These are phyloP conservation scores for Cadophora sp. DNA, from an alignment of 2,329 filamentous ascomycete species.

Conservation along the genomic window DNA sequence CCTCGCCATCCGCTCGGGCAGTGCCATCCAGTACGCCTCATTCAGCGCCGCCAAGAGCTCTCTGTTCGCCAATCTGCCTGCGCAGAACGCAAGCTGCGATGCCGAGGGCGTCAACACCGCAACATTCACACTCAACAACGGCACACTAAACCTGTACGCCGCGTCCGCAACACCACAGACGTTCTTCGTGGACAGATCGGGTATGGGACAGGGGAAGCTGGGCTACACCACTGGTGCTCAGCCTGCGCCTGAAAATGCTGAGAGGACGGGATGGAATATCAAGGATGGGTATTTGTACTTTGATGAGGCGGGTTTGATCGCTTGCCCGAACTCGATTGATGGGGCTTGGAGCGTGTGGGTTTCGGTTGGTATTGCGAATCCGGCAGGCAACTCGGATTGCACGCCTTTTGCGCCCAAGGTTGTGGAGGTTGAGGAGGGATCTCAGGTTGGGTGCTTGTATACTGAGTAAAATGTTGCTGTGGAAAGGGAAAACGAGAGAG, in stretches of 20 bases:
- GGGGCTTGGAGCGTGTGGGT: slow-evolving; percentile 6
- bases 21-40: neutral
- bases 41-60: slow-evolving; percentile 9
- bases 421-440: neutral
- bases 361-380: neutral
- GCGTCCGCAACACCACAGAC: neutral
- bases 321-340: slow-evolving; percentile 1
- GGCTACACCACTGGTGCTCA: slow-evolving; percentile 13
- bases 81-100: slow-evolving; percentile 9
- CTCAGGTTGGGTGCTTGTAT: slow-evolving; percentile 1
- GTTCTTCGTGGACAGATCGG: slow-evolving; percentile 15
- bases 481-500: neutral
- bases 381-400: slow-evolving; percentile 4
- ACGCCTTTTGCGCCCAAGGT: slow-evolving; percentile 7
- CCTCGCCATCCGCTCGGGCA: slow-evolving; percentile 13
- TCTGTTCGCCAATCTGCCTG: slow-evolving; percentile 7
- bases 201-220: slow-evolving; percentile 11
- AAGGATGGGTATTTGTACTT: slow-evolving; percentile 16
- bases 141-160: slow-evolving; percentile 3
- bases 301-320: neutral
- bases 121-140: slow-evolving; percentile 15
- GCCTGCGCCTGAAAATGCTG: neutral
- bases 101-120: neutral
- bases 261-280: slow-evolving; percentile 9
- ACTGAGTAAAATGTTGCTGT: neutral